Base-by-base conservation (phyloP, 192 early-diverging fungal species). In the Backusella luteola region DNA sequence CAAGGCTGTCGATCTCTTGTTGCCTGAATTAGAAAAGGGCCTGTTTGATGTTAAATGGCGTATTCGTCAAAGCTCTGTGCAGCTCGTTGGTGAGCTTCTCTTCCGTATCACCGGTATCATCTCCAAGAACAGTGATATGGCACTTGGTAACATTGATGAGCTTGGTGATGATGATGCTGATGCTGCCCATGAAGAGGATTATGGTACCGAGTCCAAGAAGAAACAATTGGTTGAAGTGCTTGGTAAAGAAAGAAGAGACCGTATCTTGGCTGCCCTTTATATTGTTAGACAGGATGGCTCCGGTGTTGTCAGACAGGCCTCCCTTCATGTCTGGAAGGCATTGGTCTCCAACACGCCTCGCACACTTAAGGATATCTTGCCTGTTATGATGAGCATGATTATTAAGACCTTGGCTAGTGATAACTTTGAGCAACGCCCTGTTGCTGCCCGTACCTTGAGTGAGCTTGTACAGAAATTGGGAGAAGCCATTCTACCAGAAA, bases 381-480 rank as follows among this genome's bases (percentile, higher is more conserved):
- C 94, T 19, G 81, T 90, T 6, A 91, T 99, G 84, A 98, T 99
- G 96, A 85, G 90, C 23, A 93, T 97, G 80, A 89, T 99, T 32
- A 92, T 99, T 49, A 88, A 84, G 15, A 92, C 88, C 46, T 86
- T 99, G 67, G 91, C 95, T 3, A 89, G 89, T 76, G 84, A 86
- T n/a, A 88, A 85, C 26, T 87, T 86, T 79, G 96, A 97, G 49
- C 91, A 92, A 56, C 94, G 96, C 38, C 87, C 90, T 38, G 93
- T 94, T 35, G 96, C 96, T 42, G 96, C 93, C 0, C 89, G 97
- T 69, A 97, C 97, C 11, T 84, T 99, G 36, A 95, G 93, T 36
- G 98, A 99, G 73, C 85, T 99, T 49, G 97, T 99, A 15, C 88
- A 94, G 63, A 97, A 98, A 81, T 86, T 99, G 71, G 98, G 98